These are phyloP conservation scores for Pyronema omphalodes DNA, from an alignment of 495 filamentous ascomycete species.

Conservation along the genomic window DNA sequence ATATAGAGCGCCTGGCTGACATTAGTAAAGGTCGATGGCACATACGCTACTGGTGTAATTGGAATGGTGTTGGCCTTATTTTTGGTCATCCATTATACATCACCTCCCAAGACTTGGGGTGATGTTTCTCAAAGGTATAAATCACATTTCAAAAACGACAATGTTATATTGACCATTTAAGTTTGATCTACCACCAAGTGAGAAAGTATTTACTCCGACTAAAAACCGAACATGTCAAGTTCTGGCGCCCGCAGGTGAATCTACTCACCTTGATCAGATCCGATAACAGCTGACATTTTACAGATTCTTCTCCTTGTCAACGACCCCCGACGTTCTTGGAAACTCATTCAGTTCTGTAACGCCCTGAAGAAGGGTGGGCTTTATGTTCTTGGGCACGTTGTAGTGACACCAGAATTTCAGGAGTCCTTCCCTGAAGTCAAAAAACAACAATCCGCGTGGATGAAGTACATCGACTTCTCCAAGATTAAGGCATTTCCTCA, in stretches of 20 bases:
- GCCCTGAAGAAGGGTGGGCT: constrained; percentile 69
- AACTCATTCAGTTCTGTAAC: constrained; percentile 80
- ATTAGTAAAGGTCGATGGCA: constrained; percentile 40
- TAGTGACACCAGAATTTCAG: constrained; percentile 68
- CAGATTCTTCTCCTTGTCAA: constrained; percentile 67
- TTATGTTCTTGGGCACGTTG: constrained; percentile 73
- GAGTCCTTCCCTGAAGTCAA: constrained; percentile 62
- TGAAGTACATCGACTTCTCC: constrained; percentile 70
- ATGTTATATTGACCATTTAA: neutral
- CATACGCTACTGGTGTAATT: constrained; percentile 61
- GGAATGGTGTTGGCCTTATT: constrained; percentile 57
- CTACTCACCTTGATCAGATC: neutral
- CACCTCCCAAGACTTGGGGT: constrained; percentile 74
- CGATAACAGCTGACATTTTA: neutral
- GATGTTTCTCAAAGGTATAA: constrained; percentile 55
- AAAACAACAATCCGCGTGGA: constrained; percentile 63
- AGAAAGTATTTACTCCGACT: constrained; percentile 71
- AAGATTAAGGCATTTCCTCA: constrained; percentile 82
- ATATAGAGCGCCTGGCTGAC: neutral
- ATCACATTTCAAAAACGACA: neutral
- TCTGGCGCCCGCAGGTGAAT: constrained; percentile 55
- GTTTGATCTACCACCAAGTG: constrained; percentile 80
- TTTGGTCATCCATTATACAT: constrained; percentile 65
- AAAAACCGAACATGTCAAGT: constrained; percentile 78
- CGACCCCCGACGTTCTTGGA: constrained; percentile 56